Base-by-base conservation (phyloP, 306 rosid species). In the Crotalaria pallida region DNA sequence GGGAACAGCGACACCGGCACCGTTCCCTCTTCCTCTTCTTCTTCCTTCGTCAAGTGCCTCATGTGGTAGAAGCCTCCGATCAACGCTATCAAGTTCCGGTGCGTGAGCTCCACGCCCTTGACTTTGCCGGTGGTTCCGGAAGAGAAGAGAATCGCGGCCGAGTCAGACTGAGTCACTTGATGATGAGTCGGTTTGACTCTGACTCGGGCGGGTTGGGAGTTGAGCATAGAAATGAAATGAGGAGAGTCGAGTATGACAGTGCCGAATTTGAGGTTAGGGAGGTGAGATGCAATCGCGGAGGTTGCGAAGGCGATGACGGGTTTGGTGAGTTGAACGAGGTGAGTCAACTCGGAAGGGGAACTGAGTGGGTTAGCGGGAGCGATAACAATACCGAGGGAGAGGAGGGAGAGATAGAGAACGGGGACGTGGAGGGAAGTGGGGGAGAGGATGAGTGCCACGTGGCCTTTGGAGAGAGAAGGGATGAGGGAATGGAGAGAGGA, bases 61-160 rank as follows among this genome's bases (percentile, higher is more conserved):
- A 71, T 58, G 12, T 70, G 67, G 5, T 1, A 58, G 27, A 76
- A 71, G 2, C 95, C 88, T 0, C 72, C 83, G 3, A 77, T 78
- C 0, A 81, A 4, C 2, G 92, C 80, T 47, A 91, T 91, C 6
- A 91, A 19, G 40, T 87, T 94, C 43, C 86, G 71, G 74, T 94
- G 97, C n/a, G 88, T 78, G 61, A 88, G 33, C 6, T 63, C 0
- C n/a, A 84, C 97, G 5, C 96, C 97, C 59, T 94, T 94, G 6
- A 94, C 89, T 17, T 82, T 75, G 3, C 98, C 98, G 0, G 98
- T 94, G 1, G 98, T 94, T 0, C 97, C 97, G 0, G 97, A 94
- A 2, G 97, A 94, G 85, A 79, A 94, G 1, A 94, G 84, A 65
- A 94, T 85, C 41, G 92, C 84, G 0, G 98, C 97, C 18, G 84